A percentile compares a stretch with the other conserved stretches of the same genome.
phyloP scores from a whole-genome alignment of 2,329 filamentous ascomycete species.

The Cercospora sesami region DNA sequence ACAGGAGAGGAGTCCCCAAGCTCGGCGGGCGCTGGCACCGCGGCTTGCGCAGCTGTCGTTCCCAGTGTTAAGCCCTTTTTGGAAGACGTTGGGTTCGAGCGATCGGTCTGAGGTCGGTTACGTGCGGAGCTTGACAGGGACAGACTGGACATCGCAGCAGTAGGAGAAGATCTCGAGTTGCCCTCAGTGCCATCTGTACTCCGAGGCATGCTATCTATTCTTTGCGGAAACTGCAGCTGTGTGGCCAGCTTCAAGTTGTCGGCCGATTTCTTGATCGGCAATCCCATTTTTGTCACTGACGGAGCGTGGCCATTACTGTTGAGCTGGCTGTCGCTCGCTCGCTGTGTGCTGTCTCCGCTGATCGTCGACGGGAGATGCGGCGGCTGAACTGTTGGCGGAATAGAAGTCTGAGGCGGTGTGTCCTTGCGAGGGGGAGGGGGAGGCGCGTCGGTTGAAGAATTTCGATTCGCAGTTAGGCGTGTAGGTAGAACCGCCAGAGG shows the following conservation, averaged over 20 bases:
- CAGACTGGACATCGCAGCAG: not conserved
- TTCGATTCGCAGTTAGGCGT: constrained; percentile 14
- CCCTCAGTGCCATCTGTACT: not conserved
- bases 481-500: not conserved
- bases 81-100: not conserved
- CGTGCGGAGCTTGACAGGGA: not conserved
- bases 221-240: not conserved
- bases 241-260: not conserved
- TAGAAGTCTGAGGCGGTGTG: constrained; percentile 8
- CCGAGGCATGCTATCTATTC: constrained; percentile 1
- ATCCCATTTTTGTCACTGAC: not conserved
- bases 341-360: not conserved
- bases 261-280: not conserved
- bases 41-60: constrained; percentile 4
- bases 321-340: constrained; percentile 2
- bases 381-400: constrained; percentile 11
- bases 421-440: constrained; percentile 17
- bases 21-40: not conserved
- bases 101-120: not conserved
- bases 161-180: not conserved
- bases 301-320: constrained; percentile 1
- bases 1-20: not conserved
- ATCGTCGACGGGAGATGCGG: not conserved
- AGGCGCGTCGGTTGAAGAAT: constrained; percentile 11
- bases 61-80: constrained; percentile 2